Percentiles rank a stretch among this genome's conserved stretches.
Evolutionary conservation across 148 eudicot species (phyloP).

Genomic region (Cornus suecica): DNA sequence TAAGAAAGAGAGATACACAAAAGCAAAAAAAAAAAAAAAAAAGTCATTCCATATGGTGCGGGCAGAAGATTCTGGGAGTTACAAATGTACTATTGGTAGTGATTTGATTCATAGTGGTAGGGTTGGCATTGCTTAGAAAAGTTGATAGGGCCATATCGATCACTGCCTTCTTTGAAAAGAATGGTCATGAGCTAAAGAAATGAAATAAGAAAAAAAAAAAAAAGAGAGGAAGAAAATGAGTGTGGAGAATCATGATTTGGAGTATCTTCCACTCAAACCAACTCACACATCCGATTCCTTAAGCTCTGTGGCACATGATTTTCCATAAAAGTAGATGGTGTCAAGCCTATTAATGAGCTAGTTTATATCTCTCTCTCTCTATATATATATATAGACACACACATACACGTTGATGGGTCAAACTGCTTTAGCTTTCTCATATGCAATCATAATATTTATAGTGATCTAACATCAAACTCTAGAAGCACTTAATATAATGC

Average conservation of each 20-base stretch:
- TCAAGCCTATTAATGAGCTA: too few species aligned
- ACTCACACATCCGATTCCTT: neutral
- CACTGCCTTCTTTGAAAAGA: neutral
- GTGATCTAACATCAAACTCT: neutral
- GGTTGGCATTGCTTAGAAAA: constrained; percentile 6
- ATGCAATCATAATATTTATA: neutral
- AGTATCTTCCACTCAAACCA: constrained; percentile 2
- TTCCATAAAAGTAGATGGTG: too few species aligned
- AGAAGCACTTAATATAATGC: neutral
- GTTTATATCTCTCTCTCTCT: too few species aligned
- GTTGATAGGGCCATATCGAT: constrained; percentile 5
- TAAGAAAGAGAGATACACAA: too few species aligned
- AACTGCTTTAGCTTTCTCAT: constrained; percentile 3
- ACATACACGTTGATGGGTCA: neutral
- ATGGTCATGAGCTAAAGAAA: neutral
- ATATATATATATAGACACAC: too few species aligned
- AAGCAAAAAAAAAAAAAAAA: too few species aligned
- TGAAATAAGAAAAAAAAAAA: neutral
- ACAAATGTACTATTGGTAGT: neutral
- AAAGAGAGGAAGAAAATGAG: neutral
- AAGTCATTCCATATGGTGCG: neutral
- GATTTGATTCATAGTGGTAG: neutral
- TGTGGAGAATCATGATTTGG: constrained; percentile 4
- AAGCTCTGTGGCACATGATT: neutral
- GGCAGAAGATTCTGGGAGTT: too few species aligned